Evolutionary conservation across 768 basidiomycete genomes (phyloP).

Genomic region (Ramaria rubella): DNA sequence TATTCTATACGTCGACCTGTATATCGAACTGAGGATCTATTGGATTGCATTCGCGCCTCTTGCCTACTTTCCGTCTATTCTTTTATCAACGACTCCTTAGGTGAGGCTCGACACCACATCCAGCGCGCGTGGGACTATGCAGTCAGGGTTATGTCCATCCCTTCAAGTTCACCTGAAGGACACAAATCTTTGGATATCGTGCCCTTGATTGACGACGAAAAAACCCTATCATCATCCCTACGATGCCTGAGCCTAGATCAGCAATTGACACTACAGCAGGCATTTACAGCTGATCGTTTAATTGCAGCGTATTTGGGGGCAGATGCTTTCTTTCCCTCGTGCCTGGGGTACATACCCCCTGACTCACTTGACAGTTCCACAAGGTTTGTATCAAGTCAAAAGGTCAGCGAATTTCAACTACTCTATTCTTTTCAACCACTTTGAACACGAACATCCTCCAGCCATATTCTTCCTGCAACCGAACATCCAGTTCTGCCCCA

Average conservation of each 20-base stretch:
- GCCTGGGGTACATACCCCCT: too few species aligned
- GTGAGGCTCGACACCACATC: background rate
- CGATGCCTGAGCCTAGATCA: background rate
- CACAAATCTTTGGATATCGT: too few species aligned
- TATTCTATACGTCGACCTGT: background rate
- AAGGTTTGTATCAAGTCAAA: too few species aligned
- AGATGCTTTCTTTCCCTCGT: too few species aligned
- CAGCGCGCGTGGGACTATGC: background rate
- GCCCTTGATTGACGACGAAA: too few species aligned
- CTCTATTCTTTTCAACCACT: too few species aligned
- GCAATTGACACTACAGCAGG: background rate
- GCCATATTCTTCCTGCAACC: too few species aligned
- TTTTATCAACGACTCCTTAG: background rate
- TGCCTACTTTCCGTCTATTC: background rate
- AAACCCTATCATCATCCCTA: background rate
- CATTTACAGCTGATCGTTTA: background rate
- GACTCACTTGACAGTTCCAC: too few species aligned
- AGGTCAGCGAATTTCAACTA: too few species aligned
- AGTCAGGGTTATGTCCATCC: background rate
- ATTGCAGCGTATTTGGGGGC: background rate
- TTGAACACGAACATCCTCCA: too few species aligned
- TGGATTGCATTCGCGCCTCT: background rate
- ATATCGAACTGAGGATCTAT: background rate
- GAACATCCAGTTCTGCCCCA: too few species aligned
- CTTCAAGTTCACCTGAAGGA: background rate